Evolutionary conservation across 2,329 filamentous ascomycete genomes (phyloP).

Genomic region (Chalaropsis ovoidea): DNA sequence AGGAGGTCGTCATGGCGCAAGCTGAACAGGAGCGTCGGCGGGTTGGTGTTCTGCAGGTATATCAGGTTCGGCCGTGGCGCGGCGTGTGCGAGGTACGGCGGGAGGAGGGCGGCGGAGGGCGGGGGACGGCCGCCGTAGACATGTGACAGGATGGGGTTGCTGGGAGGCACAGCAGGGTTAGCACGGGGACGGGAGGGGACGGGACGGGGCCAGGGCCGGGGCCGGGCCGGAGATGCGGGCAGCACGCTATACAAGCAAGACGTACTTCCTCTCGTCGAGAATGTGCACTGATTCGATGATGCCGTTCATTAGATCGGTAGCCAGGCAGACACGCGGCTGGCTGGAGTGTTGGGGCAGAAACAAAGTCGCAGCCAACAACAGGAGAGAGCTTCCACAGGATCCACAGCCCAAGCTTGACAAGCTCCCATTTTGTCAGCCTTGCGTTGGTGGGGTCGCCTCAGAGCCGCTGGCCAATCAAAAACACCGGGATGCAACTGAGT

Average conservation of each 20-base stretch:
- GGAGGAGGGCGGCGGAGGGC: constrained; percentile 63
- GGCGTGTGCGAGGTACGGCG: constrained; percentile 76
- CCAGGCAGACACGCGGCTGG: neutral
- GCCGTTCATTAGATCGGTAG: constrained; percentile 55
- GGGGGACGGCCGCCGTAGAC: constrained; percentile 76
- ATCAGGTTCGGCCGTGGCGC: constrained; percentile 74
- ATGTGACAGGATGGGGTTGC: constrained; percentile 77
- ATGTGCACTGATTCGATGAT: constrained; percentile 93
- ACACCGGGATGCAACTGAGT: neutral
- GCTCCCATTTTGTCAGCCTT: constrained; percentile 1
- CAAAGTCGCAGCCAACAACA: neutral
- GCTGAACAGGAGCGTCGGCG: constrained; percentile 80
- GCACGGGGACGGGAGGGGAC: no score
- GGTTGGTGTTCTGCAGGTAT: constrained; percentile 70
- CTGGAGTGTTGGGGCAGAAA: neutral
- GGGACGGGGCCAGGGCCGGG: no score
- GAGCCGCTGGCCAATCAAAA: neutral
- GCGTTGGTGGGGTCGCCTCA: neutral
- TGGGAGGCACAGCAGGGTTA: constrained; percentile 33
- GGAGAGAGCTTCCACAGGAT: neutral
- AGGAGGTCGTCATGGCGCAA: constrained; percentile 78
- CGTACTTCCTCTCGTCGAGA: constrained; percentile 88
- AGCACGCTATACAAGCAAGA: constrained; percentile 16
- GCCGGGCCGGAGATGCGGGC: neutral
- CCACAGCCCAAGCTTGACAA: neutral